Evolutionary conservation across 2,329 filamentous ascomycete species (phyloP), one percentile per base, ranked within the genome.

Genomic region (Gaeumannomyces tritici): DNA sequence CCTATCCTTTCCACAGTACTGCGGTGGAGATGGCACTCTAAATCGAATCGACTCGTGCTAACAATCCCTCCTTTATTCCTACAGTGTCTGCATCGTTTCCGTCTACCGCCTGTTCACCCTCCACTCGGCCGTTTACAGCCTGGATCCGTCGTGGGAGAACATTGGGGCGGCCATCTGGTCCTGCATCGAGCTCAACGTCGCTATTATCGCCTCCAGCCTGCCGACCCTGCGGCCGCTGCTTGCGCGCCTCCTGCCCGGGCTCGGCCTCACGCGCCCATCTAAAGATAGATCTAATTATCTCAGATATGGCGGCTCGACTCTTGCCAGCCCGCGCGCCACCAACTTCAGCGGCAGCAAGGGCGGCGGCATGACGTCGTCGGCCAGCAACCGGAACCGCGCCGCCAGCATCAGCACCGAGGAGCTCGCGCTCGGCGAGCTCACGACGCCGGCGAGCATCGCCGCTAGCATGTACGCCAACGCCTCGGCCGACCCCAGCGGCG

Each of bases 1-100:
- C 13, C 2, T 13, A 15, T 35, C 15, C 33, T 35, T 5, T 8
- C 15, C 33, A 15, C 4, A 5, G 13, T 12, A 15, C 33, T 35
- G 13, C 6, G n/a, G 2, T 18, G 13, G 13, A 15, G 11, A 18
- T 15, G 9, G 13, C 33, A 35, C 3, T 18, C 13, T 18, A 12
- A 35, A 35, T 15, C 33, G 11, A 35, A 15, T 18, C 3, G 6
- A 35, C 33, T 4, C 13, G n/a, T 5, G n/a, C 24, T 28, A 33
- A 29, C 29, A 21, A 24, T 28, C 29, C 55, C 15, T 35, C 11
- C 35, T 26, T 28, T 11, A 5, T n/a, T 59, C 54, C 15, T 61
- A n/a, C n/a, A 73, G 72, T 62, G 69, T 71, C 15, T 71, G 71
- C 63, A 68, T 73, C 57, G 70, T 74, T 54, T 74, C 72, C 27